Evolutionary conservation across 1,284 basidiomycete genomes (phyloP).

Genomic region (Pseudozyma hubeiensis): DNA sequence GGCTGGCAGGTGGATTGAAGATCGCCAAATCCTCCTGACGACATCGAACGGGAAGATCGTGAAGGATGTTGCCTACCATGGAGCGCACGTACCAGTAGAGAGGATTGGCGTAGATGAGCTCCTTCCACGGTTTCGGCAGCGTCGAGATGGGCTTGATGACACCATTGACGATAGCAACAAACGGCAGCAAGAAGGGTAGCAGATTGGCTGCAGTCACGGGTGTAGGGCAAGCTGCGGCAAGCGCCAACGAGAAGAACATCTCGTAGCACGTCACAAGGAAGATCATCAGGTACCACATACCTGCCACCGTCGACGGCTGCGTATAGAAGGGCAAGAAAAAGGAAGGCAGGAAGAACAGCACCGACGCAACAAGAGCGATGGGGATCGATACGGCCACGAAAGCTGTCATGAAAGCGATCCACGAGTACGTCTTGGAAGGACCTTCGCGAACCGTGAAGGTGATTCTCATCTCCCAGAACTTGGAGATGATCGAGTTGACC

Average conservation of each 20-base stretch:
- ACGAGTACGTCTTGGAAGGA: constrained; percentile 57
- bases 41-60: constrained; percentile 58
- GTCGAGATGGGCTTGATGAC: constrained; percentile 60
- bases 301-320: constrained; percentile 45
- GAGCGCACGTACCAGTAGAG: constrained; percentile 62
- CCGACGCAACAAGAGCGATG: constrained; percentile 57
- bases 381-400: constrained; percentile 55
- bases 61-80: constrained; percentile 57
- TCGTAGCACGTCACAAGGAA: constrained; percentile 58
- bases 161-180: constrained; percentile 69
- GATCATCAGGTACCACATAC: constrained; percentile 61
- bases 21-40: constrained; percentile 45
- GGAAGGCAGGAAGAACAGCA: constrained; percentile 65
- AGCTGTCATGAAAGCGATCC: constrained; percentile 50
- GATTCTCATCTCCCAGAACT: constrained; percentile 58
- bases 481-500: constrained; percentile 57
- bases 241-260: constrained; percentile 60
- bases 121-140: constrained; percentile 57
- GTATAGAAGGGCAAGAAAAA: constrained; percentile 61
- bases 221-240: constrained; percentile 61
- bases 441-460: constrained; percentile 54
- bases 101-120: constrained; percentile 58
- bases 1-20: constrained; percentile 54
- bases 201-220: constrained; percentile 63
- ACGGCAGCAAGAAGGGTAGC: constrained; percentile 65